phyloP scores from a whole-genome alignment of 345 rosid species.

The Hypericum perforatum region DNA sequence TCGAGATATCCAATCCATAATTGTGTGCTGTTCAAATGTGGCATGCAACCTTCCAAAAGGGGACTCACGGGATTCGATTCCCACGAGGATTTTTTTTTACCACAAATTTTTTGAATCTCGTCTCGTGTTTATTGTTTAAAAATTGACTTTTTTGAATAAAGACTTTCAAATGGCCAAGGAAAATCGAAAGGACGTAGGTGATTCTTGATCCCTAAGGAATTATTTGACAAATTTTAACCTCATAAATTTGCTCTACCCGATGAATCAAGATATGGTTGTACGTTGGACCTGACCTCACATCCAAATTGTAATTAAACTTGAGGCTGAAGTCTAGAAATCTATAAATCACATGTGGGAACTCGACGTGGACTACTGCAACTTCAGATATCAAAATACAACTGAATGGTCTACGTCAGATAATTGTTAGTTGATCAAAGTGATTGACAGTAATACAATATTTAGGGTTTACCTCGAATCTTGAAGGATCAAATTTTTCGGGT shows the following conservation, averaged over 20 bases:
- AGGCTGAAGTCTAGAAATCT: not conserved
- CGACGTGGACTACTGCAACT: too few species aligned
- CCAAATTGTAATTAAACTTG: not conserved
- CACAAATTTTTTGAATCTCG: not conserved
- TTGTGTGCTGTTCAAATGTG: not conserved
- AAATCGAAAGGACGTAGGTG: conserved; percentile 16
- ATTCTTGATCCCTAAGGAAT: not conserved
- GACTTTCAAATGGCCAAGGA: conserved; percentile 7
- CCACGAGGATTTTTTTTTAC: conserved; percentile 11
- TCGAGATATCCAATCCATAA: too few species aligned
- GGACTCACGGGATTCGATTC: conserved; percentile 31
- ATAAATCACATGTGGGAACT: not conserved
- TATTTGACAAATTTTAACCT: conserved; percentile 18
- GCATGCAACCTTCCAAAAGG: conserved; percentile 31
- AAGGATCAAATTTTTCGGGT: conserved; percentile 77
- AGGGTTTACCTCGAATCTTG: conserved; percentile 61
- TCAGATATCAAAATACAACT: too few species aligned
- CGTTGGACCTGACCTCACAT: not conserved
- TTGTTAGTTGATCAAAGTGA: not conserved
- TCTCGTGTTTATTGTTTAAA: too few species aligned
- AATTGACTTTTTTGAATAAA: conserved; percentile 6
- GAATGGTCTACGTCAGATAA: too few species aligned
- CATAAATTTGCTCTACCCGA: conserved; percentile 12
- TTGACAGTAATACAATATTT: not conserved
- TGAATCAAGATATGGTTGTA: conserved; percentile 10